phyloP scores from a whole-genome alignment of 441 rosid genomes.

The Erodium trifolium region DNA sequence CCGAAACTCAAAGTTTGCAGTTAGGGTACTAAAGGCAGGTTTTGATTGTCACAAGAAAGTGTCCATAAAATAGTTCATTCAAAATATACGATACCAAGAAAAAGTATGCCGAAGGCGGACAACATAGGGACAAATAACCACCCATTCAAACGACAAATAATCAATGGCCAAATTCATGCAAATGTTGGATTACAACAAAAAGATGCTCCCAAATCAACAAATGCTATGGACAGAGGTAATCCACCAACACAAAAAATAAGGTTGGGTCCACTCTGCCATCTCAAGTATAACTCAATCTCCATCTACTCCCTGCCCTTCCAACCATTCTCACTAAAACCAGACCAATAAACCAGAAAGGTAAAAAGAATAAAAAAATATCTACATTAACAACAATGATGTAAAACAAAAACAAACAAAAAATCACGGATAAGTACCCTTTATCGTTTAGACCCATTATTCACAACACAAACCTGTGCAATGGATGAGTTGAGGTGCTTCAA shows the following conservation, averaged over 20 bases:
- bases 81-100: no score
- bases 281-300: background rate
- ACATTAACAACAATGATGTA: background rate
- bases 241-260: constrained; percentile 10
- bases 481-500: background rate
- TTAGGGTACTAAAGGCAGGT: no score
- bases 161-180: background rate
- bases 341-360: background rate
- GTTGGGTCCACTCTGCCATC: constrained; percentile 4
- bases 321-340: constrained; percentile 5
- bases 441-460: background rate
- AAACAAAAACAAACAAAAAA: background rate
- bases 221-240: constrained; percentile 4
- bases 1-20: no score
- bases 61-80: no score
- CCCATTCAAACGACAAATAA: background rate
- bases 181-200: constrained; percentile 7
- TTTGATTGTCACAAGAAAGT: no score
- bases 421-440: background rate
- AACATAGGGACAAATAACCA: background rate
- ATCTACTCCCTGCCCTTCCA: background rate
- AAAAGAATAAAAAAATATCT: no score
- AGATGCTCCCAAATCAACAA: constrained; percentile 6
- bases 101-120: background rate
- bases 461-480: constrained; percentile 7